Evolutionary conservation across 176 grass and related monocot species (phyloP), one percentile per base, ranked within the genome.

Genomic region (Pharus latifolius): DNA sequence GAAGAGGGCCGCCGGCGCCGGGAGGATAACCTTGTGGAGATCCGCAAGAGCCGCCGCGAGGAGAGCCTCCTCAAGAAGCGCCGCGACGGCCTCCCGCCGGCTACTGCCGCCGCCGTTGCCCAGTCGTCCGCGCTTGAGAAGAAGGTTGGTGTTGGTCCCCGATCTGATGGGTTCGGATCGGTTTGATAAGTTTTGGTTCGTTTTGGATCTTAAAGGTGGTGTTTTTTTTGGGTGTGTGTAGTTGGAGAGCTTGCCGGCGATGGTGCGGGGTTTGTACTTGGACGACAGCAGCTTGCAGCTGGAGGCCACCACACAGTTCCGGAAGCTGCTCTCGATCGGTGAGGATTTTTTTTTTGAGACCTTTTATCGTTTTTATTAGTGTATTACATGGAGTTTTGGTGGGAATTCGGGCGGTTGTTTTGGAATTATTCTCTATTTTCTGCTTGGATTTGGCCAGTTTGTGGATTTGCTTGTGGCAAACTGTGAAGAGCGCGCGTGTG

Each of bases 291-390:
- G 34, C 49, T 71, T 82, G 57, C 91, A 91, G 67, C 87, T 96
- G 8, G 91, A 90, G 47, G 80, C 83, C 34, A 96, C 91, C 53
- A 96, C 84, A 16, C 91, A 96, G 69, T 96, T 96, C 41, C 52
- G 91, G 56, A 91, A 96, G 73, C 87, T 96, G 79, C 81, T 96
- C 19, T 96, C 91, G 5, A 96, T 96, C 38, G 91, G 91, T 96
- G 63, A 80, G 72, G 30, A 43, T 70, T 27, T 25, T 50, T 42
- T 70, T 66, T 56, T 49, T 40, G 29, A 20, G 24, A 17, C 0
- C 3, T 17, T 5, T 16, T 49, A 11, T 20, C 9, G 5, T 12
- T 50, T 30, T 4, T 55, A 1, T 49, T 14, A 13, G 49, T 40
- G 41, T 29, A 23, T 11, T 37, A 48, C 8, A 4, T 3, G 10